Conservation (phyloP, 768 basidiomycete genomes). For the Kwoniella newhampshirensis region DNA sequence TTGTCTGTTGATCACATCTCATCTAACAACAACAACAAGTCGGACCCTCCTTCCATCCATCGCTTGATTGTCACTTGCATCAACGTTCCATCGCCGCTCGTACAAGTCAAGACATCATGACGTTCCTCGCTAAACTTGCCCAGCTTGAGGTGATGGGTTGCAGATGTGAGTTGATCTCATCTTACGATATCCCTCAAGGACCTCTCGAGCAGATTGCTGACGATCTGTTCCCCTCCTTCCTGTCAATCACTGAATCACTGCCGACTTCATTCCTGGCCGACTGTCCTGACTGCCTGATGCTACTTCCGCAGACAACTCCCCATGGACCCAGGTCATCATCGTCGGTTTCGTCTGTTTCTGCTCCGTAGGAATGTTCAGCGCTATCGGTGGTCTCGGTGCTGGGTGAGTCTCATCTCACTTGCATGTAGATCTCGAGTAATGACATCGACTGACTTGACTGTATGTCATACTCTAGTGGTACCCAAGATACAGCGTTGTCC, state of each 20-base stretch:
- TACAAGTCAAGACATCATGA: slow-evolving; percentile 6
- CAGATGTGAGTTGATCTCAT: slow-evolving; percentile 25
- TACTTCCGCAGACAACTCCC: slow-evolving; percentile 24
- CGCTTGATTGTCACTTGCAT: too few species aligned
- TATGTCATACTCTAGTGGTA: slow-evolving; percentile 55
- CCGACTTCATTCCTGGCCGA: too few species aligned
- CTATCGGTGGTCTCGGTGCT: slow-evolving; percentile 25
- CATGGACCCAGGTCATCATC: slow-evolving; percentile 32
- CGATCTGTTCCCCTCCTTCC: not conserved
- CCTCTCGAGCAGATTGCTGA: not conserved
- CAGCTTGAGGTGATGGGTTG: slow-evolving; percentile 24
- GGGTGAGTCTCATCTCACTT: slow-evolving; percentile 28
- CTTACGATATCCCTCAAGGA: too few species aligned
- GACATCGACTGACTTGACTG: too few species aligned
- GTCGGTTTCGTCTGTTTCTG: slow-evolving; percentile 41
- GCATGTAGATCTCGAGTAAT: slow-evolving; percentile 43
- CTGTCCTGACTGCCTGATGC: too few species aligned
- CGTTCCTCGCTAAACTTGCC: slow-evolving; percentile 21
- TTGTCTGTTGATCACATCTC: too few species aligned
- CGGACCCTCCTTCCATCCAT: too few species aligned
- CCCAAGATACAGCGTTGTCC: slow-evolving; percentile 55
- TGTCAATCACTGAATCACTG: not conserved
- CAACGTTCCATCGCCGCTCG: too few species aligned
- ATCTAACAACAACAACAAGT: too few species aligned
- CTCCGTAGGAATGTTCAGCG: slow-evolving; percentile 40